Evolutionary conservation across 805 yeast species (phyloP), one percentile per base, ranked within the genome.

Genomic region (Suhomyces kilbournensis): DNA sequence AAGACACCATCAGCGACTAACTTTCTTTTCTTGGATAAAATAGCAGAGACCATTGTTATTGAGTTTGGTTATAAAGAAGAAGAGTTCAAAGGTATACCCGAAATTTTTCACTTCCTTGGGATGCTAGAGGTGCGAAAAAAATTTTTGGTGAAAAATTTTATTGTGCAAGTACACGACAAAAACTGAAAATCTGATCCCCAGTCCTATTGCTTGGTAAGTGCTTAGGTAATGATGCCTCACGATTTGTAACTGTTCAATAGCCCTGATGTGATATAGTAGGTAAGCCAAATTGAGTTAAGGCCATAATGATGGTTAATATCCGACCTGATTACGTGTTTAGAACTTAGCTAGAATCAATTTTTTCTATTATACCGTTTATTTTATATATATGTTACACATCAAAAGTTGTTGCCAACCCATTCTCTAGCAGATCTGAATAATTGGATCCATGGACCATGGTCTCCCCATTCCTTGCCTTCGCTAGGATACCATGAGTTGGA

Each of bases 1-100:
- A 94, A 90, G 73, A 94, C 99, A 90, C 99, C 99, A 86, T 94
- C 99, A 80, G 97, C 97, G 77, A 94, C 98, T 76, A 92, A 88
- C 92, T 92, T 92, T 90, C 97, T 92, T 84, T 90, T 93, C 84
- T 90, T 90, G 74, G 98, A 93, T 66, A 75, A 71, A 78, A 92
- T 88, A 60, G 71, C 75, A 58, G 60, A 59, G 59, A 67, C 65
- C 69, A 65, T 65, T 62, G 48, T 65, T 43, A 46, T 34, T 50
- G 10, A 39, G 38, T 26, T 38, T 30, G 30, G 28, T 14, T 35
- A 39, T 32, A 42, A 28, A 38, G 38, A 38, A 47, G 49, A 38
- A 46, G 43, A 30, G 22, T 17, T 8, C 22, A 14, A 38, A 10
- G 7, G 12, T 19, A 19, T 10, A 22, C 19, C 17, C 12, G n/a